Evolutionary conservation across 2,329 filamentous ascomycete genomes (phyloP).

Genomic region (Xylariaceae sp.): DNA sequence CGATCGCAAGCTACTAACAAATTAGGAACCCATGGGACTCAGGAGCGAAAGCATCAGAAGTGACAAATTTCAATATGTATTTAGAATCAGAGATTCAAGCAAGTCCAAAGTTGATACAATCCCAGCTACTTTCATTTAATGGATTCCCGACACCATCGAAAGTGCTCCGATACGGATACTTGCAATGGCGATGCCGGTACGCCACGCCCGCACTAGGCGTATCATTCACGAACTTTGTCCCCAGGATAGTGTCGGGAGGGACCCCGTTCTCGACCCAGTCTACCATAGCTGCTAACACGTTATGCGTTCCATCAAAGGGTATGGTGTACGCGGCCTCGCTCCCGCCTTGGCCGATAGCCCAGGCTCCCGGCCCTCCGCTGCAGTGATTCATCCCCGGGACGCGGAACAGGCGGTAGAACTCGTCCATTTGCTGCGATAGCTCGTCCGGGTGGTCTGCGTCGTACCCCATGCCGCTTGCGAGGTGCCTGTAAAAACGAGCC

Average conservation of each 20-base stretch:
- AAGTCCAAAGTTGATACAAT: conserved; percentile 16
- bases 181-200: conserved; percentile 31
- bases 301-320: conserved; percentile 32
- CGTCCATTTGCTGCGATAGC: conserved; percentile 27
- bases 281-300: conserved; percentile 43
- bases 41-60: too few relatives aligned
- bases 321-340: conserved; percentile 11
- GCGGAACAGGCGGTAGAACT: conserved; percentile 39
- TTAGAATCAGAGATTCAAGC: neutral
- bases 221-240: conserved; percentile 30
- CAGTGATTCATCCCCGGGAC: conserved; percentile 47
- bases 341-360: conserved; percentile 23
- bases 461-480: conserved; percentile 33
- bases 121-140: conserved; percentile 23
- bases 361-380: conserved; percentile 41
- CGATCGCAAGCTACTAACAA: too few relatives aligned
- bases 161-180: conserved; percentile 29
- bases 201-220: conserved; percentile 18
- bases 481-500: conserved; percentile 42
- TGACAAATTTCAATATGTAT: too few relatives aligned
- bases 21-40: too few relatives aligned
- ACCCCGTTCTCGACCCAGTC: conserved; percentile 41
- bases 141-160: conserved; percentile 27
- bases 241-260: conserved; percentile 36
- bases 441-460: conserved; percentile 5